Base-by-base conservation (phyloP, 164 flowering plant species). In the Magnolia changhungtana region DNA sequence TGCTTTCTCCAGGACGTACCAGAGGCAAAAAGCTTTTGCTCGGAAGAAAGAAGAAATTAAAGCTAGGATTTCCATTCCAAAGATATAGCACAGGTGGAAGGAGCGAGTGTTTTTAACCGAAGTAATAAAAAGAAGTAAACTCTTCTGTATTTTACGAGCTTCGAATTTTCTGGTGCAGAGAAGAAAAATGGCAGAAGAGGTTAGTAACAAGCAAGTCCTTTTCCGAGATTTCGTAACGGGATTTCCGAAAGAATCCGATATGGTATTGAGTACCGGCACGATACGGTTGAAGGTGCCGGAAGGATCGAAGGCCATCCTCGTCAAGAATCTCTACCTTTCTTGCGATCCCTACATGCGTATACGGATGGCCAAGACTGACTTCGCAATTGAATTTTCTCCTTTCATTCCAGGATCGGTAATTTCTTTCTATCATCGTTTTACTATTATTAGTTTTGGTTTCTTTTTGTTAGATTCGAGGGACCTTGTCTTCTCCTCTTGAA, bases 291-390 rank as follows among this genome's bases (percentile, higher is more conserved):
- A 77, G 77, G 72, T 80, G 55, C 78, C 80, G 1, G 76, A 67
- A 55, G 75, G 80, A 10, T 74, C 77, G 14, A 67, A 50, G 2
- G 74, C 58, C 5, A 20, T 81, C 31, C 67, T 81, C 45, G 83
- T 82, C 69, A 82, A 79, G 82, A 82, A 82, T 61, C 84, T 79
- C 29, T 82, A 79, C 78, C 74, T 82, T 29, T 79, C 80, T 13
- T 80, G 84, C 65, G 84, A 82, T 31, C 78, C 84, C 3, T 79
- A 52, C 76, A 76, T 82, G 82, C 77, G 74, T 13, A 1, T 4
- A 67, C 75, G 45, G 14, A 82, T 82, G 84, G 16, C 10, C 16
- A 59, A 37, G 19, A 24, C 24, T 1, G 24, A 24, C 24, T 24
- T 24, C 24, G 24, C 24, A 24, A 24, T 24, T 24, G 24, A 24